phyloP scores from a whole-genome alignment of 1,284 basidiomycete genomes.

The Calocybe gambosa region DNA sequence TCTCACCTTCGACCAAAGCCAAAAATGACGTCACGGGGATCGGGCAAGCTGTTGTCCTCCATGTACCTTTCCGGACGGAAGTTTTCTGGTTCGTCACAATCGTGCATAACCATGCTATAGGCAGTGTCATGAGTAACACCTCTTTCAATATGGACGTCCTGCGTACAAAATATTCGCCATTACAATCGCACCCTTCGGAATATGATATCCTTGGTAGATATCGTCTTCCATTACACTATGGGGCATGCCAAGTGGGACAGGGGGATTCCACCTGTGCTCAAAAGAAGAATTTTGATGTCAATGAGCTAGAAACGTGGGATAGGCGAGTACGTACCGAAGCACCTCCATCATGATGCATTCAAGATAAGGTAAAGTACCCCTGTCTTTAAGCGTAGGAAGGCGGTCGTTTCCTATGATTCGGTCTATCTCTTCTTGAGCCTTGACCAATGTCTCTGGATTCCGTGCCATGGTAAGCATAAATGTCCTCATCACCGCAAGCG shows the following conservation, averaged over 20 bases:
- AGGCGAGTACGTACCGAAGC: slow-evolving; percentile 31
- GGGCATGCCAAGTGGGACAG: slow-evolving; percentile 42
- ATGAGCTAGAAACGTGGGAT: slow-evolving; percentile 5
- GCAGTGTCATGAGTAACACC: not conserved
- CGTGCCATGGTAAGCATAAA: slow-evolving; percentile 47
- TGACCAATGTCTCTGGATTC: slow-evolving; percentile 42
- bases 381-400: slow-evolving; percentile 42
- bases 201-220: slow-evolving; percentile 40
- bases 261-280: slow-evolving; percentile 32
- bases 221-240: slow-evolving; percentile 45
- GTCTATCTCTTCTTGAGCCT: slow-evolving; percentile 52
- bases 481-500: slow-evolving; percentile 35
- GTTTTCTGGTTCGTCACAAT: slow-evolving; percentile 30
- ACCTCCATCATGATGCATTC: slow-evolving; percentile 45
- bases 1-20: slow-evolving; percentile 40
- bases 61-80: slow-evolving; percentile 36
- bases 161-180: slow-evolving; percentile 44
- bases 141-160: not conserved
- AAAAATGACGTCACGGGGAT: slow-evolving; percentile 36
- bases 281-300: slow-evolving; percentile 7
- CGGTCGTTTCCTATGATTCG: slow-evolving; percentile 37
- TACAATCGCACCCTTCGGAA: slow-evolving; percentile 40
- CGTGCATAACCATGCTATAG: slow-evolving; percentile 34
- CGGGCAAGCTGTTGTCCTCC: slow-evolving; percentile 26
- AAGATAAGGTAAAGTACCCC: slow-evolving; percentile 48